Conservation (phyloP, 2,329 filamentous ascomycete genomes). For the Epicoccum nigrum region DNA sequence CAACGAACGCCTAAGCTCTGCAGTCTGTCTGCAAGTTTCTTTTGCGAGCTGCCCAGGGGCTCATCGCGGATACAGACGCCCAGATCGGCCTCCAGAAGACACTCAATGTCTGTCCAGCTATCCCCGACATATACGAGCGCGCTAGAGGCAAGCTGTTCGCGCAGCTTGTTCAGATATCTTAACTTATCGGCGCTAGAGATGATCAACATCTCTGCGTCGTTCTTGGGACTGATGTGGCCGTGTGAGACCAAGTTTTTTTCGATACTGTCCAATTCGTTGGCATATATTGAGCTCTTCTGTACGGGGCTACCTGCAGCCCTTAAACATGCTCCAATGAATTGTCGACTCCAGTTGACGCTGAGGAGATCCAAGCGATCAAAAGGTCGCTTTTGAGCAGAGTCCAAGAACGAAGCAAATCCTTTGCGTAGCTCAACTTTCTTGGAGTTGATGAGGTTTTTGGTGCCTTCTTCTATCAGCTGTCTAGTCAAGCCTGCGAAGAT, state of each 20-base stretch:
- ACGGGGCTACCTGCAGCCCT: conserved; percentile 5
- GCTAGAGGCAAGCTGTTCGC: background rate
- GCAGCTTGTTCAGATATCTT: conserved; percentile 26
- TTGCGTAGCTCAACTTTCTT: conserved; percentile 45
- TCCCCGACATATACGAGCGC: conserved; percentile 55
- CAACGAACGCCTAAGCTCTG: conserved; percentile 37
- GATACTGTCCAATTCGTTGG: conserved; percentile 35
- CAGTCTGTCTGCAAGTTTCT: conserved; percentile 44
- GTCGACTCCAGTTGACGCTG: conserved; percentile 57
- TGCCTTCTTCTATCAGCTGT: conserved; percentile 36
- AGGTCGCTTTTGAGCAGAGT: conserved; percentile 17
- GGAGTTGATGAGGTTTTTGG: conserved; percentile 33
- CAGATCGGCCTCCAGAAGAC: conserved; percentile 52
- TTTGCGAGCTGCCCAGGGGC: conserved; percentile 41
- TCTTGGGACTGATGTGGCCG: conserved; percentile 23
- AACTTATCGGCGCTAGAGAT: conserved; percentile 52
- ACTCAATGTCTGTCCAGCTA: conserved; percentile 56
- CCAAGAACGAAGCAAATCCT: conserved; percentile 46
- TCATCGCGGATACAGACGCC: conserved; percentile 55
- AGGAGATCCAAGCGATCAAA: conserved; percentile 42
- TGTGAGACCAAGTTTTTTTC: conserved; percentile 16
- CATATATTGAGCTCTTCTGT: conserved; percentile 13
- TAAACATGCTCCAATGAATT: conserved; percentile 48
- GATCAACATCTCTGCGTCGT: conserved; percentile 25
- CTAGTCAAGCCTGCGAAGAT: conserved; percentile 50